Evolutionary conservation across 1,139 yeast species (phyloP), one percentile per base, ranked within the genome.

Genomic region (Blastobotrys petasosporus): DNA sequence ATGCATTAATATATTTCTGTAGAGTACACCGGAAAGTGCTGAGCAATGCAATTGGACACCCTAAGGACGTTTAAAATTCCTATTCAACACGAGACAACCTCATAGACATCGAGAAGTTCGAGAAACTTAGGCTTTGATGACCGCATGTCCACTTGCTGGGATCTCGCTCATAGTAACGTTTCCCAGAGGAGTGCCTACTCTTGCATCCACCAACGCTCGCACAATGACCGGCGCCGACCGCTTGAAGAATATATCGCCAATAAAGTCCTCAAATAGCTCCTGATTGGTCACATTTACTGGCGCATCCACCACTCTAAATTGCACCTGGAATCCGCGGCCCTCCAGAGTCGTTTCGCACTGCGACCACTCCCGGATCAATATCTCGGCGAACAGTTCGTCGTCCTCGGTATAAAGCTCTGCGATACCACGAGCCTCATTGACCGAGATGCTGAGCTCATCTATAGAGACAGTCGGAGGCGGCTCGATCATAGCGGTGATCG

Each of bases 141-240:
- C 25, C 48, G 52, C 2, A 20, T 20, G 25, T 20, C 63, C 61
- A 28, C 49, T 51, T 4, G 66, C 53, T 1, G 56, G 54, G 1
- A 67, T 41, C 9, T 60, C 62, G 2, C 59, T 52, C 23, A 66
- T 37, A n/a, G 54, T 59, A 42, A 68, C 45, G 11, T 52, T 54
- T 2, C 70, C 73, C 11, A 67, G 50, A 0, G 79, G 76, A 45
- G 76, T 74, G 6, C 51, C 46, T 5, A 76, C 45, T 9, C 63
- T 65, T n/a, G 71, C 58, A 49, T 72, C 61, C 49, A 57, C 51
- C 60, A 60, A 29, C 8, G 69, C 61, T 7, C 62, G 59, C 8
- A 66, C 57, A 5, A 47, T 47, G 31, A 66, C 51, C 0, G 54
- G 56, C 1, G 61, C 60, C 4, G 55, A 46, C 7, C 69, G 68